These are phyloP conservation scores for Yarrowia yakushimensis DNA, from an alignment of 805 yeast genomes.

Conservation along the genomic window DNA sequence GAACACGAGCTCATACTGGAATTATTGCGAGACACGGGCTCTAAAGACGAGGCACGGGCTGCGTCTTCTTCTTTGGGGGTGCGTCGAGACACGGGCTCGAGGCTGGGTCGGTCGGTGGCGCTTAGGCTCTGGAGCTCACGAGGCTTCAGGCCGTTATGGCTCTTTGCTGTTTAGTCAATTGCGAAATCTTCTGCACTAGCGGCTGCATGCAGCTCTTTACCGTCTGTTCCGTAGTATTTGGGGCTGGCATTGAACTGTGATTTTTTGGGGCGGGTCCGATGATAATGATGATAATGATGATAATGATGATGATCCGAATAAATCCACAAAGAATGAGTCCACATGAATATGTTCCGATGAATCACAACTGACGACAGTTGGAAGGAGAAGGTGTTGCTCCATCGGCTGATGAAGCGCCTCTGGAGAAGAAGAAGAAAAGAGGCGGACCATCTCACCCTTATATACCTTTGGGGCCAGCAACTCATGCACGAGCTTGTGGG, in stretches of 20 bases:
- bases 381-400: neutral
- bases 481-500: constrained; percentile 5
- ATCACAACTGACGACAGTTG: constrained; percentile 2
- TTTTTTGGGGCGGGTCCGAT: neutral
- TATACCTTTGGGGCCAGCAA: neutral
- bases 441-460: neutral
- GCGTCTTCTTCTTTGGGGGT: neutral
- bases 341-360: neutral
- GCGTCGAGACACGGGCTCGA: constrained; percentile 22
- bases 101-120: constrained; percentile 21
- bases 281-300: neutral
- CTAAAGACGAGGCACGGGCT: constrained; percentile 15
- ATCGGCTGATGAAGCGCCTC: neutral
- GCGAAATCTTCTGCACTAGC: constrained; percentile 13
- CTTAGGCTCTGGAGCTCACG: constrained; percentile 10
- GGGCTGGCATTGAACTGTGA: constrained; percentile 1
- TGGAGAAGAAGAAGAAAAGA: neutral
- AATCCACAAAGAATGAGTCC: neutral
- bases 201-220: constrained; percentile 14
- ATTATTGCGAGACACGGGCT: constrained; percentile 19
- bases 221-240: constrained; percentile 9
- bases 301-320: neutral
- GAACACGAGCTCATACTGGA: constrained; percentile 16
- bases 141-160: constrained; percentile 15
- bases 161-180: constrained; percentile 15